Evolutionary conservation across 108 stramenopile species (phyloP), one percentile per base, ranked within the genome.

Genomic region (Stephanodiscus triporus): DNA sequence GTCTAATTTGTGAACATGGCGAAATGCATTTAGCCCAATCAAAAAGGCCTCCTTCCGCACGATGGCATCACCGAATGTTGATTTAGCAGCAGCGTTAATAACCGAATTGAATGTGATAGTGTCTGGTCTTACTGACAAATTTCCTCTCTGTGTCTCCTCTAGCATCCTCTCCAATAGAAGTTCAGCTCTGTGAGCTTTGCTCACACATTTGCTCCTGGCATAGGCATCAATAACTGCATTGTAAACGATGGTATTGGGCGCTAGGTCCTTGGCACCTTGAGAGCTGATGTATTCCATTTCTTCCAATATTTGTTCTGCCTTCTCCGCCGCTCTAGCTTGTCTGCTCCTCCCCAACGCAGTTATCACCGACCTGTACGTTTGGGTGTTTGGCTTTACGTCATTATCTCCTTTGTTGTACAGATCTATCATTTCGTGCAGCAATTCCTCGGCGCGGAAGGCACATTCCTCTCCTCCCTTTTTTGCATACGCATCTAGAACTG

Each of bases 21-120:
- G 67, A 30, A 74, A 79, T 13, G 74, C 59, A 45, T 70, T 74
- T 24, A 74, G 30, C 0, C 68, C 74, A 42, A 79, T 75, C 47
- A 68, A 38, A 48, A 75, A 79, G 0, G 78, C 78, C 24, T 75
- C 73, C 43, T 74, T 74, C 45, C 73, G 59, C 20, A 70, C 73
- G 24, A 60, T 27, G 48, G 36, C 45, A 55, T 75, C 73, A 20
- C 67, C 73, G 45, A 58, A 53, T n/a, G 66, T 53, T 19, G 77
- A 73, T 43, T 63, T 68, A 23, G 78, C 78, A 36, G 73, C 73
- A 23, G 78, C 86, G 42, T 77, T 76, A 8, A 92, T 85, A 29
- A 92, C 91, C 5, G 85, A 82, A 64, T 92, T 92, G 80, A 86
- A 89, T 8, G 85, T 87, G 37, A 90, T 87, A 48, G 84, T 85